Base-by-base conservation (phyloP, 192 early-diverging fungal genomes). In the Hyaloraphidium curvatum region DNA sequence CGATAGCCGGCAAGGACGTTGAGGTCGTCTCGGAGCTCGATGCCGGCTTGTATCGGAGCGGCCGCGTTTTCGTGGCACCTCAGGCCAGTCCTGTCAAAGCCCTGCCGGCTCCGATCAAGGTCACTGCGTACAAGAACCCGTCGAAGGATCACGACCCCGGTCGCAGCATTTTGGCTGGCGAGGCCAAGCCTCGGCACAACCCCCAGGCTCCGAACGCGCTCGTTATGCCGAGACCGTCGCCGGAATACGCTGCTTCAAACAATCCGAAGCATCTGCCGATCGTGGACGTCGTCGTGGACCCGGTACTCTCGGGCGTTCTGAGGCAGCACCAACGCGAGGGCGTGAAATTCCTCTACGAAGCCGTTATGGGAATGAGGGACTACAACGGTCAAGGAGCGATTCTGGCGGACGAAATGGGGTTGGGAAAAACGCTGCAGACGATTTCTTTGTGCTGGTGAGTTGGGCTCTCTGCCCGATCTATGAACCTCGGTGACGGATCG, bases 251-350 rank as follows among this genome's bases (percentile, higher is more conserved):
- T 52, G 23, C 4, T 57, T 52, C 2, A 56, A 4, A 29, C 57
- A 67, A 22, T 19, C 43, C 7, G 37, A 52, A 11, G 33, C 31
- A 14, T 40, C 61, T 40, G 58, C 68, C 22, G 51, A 67, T 50
- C 31, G 26, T 73, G 1, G 71, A 70, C 41, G 71, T 73, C 14
- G 71, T 73, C 0, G 60, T 73, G 21, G 71, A 73, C 37, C 71
- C 71, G 0, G 21, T 73, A 2, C 50, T 73, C 13, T 55, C 63
- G n/a, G 55, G 59, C 31, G 55, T 68, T n/a, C 56, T 73, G 2
- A 62, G 71, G 1, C 66, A 60, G 1, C 71, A 73, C 35, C 71
- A 73, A 27, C 40, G 61, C 40, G 62, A 68, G 35, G 71, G 71
- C 1, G 62, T 73, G 13, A 39, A 35, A 9, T 73, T 71, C 31